These are phyloP conservation scores for Carex arenaria DNA, from an alignment of 202 grass and related monocot species.

Conservation along the genomic window DNA sequence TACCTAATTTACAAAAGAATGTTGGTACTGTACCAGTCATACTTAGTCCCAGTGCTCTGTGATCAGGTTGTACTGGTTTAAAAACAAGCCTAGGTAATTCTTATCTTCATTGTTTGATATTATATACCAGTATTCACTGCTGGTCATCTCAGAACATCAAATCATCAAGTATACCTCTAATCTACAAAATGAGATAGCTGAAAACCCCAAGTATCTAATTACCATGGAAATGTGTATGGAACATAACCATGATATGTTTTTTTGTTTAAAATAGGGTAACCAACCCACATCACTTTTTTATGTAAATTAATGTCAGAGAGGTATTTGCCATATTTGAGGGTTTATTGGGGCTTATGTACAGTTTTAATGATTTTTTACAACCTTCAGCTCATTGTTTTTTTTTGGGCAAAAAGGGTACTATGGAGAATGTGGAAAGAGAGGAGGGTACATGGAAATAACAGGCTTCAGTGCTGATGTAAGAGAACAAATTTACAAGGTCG, in stretches of 20 bases:
- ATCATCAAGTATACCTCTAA: not conserved
- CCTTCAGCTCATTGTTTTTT: not conserved
- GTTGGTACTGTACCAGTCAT: not conserved
- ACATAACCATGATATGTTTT: not conserved
- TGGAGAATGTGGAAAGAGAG: conserved; percentile 98
- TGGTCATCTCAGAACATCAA: not conserved
- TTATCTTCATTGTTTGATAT: not conserved
- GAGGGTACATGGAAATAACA: conserved; percentile 97
- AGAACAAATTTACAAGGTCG: conserved; percentile 98
- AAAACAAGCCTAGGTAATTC: not conserved
- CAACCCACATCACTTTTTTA: not conserved
- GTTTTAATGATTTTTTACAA: not conserved
- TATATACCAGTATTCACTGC: not conserved
- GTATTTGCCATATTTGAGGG: not conserved
- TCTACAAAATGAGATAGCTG: not conserved
- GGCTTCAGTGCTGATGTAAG: conserved; percentile 85
- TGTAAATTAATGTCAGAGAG: not conserved
- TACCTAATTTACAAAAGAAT: conserved; percentile 15
- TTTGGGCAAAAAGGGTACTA: conserved; percentile 58
- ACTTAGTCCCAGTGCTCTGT: not conserved
- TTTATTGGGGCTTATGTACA: not conserved
- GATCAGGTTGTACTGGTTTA: not conserved
- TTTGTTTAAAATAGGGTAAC: not conserved
- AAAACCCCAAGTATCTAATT: not conserved
- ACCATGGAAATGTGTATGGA: not conserved